Evolutionary conservation across 371 early-diverging fungal species (phyloP).

Genomic region (Apophysomyces sp.): DNA sequence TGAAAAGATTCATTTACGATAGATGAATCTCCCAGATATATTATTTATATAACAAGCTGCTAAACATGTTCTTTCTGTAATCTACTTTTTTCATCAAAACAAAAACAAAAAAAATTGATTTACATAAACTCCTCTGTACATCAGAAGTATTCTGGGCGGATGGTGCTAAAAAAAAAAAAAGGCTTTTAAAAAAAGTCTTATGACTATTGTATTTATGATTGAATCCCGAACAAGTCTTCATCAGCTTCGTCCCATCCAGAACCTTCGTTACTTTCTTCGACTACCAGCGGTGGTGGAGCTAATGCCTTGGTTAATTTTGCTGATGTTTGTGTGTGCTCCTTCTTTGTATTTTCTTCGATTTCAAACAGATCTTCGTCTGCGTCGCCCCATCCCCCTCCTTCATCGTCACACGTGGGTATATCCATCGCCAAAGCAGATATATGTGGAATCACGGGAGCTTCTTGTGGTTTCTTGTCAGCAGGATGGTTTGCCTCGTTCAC

Average conservation of each 20-base stretch:
- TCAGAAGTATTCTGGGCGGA: not conserved
- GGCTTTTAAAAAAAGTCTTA: not conserved
- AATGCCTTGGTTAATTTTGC: not conserved
- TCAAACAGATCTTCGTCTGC: constrained; percentile 13
- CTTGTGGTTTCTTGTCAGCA: not conserved
- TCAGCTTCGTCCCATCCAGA: constrained; percentile 16
- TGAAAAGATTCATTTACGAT: constrained; percentile 31
- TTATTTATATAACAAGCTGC: too few relatives aligned
- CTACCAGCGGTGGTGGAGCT: constrained; percentile 5
- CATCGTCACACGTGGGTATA: not conserved
- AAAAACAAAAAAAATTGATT: too few relatives aligned
- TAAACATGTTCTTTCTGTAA: too few relatives aligned
- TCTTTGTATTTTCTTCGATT: not conserved
- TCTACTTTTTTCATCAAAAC: too few relatives aligned
- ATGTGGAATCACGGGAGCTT: not conserved
- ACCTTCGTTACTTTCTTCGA: not conserved
- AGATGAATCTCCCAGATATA: not conserved
- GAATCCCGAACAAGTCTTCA: constrained; percentile 7
- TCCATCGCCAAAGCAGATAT: not conserved
- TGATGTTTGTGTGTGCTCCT: not conserved
- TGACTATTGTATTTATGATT: not conserved
- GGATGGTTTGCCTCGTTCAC: not conserved
- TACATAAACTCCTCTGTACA: too few relatives aligned
- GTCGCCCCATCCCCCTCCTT: constrained; percentile 7
- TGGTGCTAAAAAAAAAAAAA: not conserved